Evolutionary conservation across 805 yeast genomes (phyloP), one percentile per base, ranked within the genome.

Genomic region (Monosporozyma aquatica): DNA sequence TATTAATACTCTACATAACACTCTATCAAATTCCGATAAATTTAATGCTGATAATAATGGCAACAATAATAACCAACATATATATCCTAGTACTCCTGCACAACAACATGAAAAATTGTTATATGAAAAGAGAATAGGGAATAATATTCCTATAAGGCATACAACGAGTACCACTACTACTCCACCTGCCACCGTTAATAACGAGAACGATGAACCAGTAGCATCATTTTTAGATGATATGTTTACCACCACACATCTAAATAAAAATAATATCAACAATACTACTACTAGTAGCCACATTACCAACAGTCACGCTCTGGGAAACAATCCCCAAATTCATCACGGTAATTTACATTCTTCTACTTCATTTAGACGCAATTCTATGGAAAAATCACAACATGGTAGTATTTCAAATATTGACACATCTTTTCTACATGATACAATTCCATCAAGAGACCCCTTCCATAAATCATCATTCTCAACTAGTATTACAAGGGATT

Each of bases 201-300:
- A 20, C 17, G 24, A 11, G 10, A 32, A 23, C n/a, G n/a, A n/a
- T 18, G 30, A 39, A 25, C 38, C 41, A 3, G 37, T 47, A 3
- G 35, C 50, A 4, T 52, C 56, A 1, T 55, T 52, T 37, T 23
- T 55, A 23, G 59, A 55, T 41, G 56, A 53, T 30, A 50, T 51
- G 45, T 53, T 50, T 28, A 43, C 49, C 6, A 43, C 48, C 10
- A 34, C 48, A 15, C 41, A 28, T 38, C 22, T 38, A 22, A 29
- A 25, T 22, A 17, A 11, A 13, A 24, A 11, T 13, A 25, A 21
- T 18, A 32, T 7, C 18, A 18, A 13, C 5, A n/a, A n/a, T n/a
- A n/a, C n/a, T n/a, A n/a, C n/a, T n/a, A n/a, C n/a, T n/a, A n/a
- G n/a, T n/a, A n/a, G n/a, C n/a, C n/a, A n/a, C n/a, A n/a, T n/a